Conservation (phyloP, 257 asterid genomes). For the Petrea volubilis region DNA sequence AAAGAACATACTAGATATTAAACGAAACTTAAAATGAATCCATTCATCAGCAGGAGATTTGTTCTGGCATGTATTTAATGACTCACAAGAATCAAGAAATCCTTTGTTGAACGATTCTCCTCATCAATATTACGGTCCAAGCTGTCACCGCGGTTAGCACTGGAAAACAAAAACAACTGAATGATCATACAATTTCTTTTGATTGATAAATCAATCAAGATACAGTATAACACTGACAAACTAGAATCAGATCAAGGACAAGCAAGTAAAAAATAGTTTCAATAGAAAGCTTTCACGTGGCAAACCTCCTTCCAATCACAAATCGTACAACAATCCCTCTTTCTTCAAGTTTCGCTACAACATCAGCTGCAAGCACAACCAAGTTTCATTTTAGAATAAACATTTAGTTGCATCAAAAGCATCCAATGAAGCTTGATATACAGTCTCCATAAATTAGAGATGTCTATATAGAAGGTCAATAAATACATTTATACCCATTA, state of each 20-base stretch:
- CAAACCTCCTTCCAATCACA: constrained; percentile 84
- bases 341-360: constrained; percentile 71
- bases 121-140: constrained; percentile 85
- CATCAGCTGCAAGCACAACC: constrained; percentile 55
- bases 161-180: constrained; percentile 41
- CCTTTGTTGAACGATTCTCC: constrained; percentile 65
- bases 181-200: constrained; percentile 14
- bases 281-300: constrained; percentile 13
- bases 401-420: background rate
- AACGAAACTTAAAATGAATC: background rate
- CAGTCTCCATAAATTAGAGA: background rate
- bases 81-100: constrained; percentile 88
- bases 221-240: constrained; percentile 9
- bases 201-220: constrained; percentile 19
- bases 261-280: background rate
- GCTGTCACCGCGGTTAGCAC: constrained; percentile 94
- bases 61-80: constrained; percentile 4
- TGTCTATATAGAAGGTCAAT: constrained; percentile 9
- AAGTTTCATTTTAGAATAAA: constrained; percentile 14
- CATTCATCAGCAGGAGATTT: constrained; percentile 1
- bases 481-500: background rate
- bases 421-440: constrained; percentile 3
- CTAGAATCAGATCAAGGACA: constrained; percentile 13
- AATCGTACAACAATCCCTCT: constrained; percentile 75
- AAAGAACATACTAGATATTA: background rate